These are phyloP conservation scores for Curvularia eragrostidis DNA, from an alignment of 2,329 filamentous ascomycete species.

Conservation along the genomic window DNA sequence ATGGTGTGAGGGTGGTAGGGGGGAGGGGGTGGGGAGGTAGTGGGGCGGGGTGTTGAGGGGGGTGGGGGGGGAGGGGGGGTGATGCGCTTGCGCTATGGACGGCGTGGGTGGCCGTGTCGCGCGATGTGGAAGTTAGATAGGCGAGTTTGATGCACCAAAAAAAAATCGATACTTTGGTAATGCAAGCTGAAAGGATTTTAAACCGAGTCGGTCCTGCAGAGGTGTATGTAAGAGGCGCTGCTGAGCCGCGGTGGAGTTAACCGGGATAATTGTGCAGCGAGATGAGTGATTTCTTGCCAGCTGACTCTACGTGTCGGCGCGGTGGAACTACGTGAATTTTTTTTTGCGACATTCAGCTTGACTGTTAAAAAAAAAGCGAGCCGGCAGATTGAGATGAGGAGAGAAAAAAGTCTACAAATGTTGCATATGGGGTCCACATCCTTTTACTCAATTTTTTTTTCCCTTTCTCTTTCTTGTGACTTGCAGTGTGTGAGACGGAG, in stretches of 20 bases:
- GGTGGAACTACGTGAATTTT: too few species aligned
- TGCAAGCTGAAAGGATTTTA: background rate
- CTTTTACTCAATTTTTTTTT: constrained; percentile 60
- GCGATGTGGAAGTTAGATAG: background rate
- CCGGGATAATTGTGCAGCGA: background rate
- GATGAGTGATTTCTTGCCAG: background rate
- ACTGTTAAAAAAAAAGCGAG: constrained; percentile 30
- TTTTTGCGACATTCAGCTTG: background rate
- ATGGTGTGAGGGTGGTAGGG: too few species aligned
- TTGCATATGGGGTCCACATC: constrained; percentile 61
- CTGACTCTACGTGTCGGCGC: background rate
- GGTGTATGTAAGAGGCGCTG: background rate
- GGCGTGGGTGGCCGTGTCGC: too few species aligned
- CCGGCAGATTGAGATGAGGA: constrained; percentile 61
- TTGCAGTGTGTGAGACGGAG: constrained; percentile 58
- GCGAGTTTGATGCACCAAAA: too few species aligned
- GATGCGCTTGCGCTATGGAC: too few species aligned
- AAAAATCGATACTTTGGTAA: background rate
- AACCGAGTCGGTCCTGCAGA: background rate
- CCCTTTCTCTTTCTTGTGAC: constrained; percentile 48
- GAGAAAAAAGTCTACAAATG: constrained; percentile 53
- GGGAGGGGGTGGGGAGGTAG: too few species aligned
- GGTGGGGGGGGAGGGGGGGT: too few species aligned
- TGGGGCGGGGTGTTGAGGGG: too few species aligned
- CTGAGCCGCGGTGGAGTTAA: background rate